Conservation (phyloP, 345 rosid species). For the Aquilaria yunnanensis region DNA sequence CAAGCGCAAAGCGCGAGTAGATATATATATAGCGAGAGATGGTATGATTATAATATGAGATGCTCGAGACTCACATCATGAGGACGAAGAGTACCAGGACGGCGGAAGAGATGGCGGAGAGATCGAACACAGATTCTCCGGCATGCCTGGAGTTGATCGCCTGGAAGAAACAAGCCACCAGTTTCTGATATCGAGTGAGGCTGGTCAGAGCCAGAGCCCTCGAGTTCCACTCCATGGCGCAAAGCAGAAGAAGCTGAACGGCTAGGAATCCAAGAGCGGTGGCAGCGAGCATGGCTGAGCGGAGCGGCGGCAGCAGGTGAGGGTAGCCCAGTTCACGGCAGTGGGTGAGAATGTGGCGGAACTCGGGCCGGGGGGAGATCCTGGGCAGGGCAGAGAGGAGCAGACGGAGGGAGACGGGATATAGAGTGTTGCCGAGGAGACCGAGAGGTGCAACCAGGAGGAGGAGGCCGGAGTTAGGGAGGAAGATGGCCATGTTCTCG, state of each 20-base stretch:
- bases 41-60: neutral
- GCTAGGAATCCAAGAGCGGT: constrained; percentile 39
- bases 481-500: constrained; percentile 63
- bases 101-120: constrained; percentile 50
- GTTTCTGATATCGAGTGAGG: constrained; percentile 33
- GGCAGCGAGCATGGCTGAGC: constrained; percentile 19
- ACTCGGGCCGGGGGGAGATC: constrained; percentile 24
- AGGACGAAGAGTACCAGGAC: constrained; percentile 45
- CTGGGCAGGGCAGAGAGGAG: constrained; percentile 34
- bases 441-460: constrained; percentile 44
- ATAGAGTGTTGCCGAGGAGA: constrained; percentile 55
- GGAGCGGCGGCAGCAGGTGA: constrained; percentile 33
- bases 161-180: constrained; percentile 38
- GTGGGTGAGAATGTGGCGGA: constrained; percentile 32
- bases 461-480: constrained; percentile 45
- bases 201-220: constrained; percentile 30
- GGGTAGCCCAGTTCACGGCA: constrained; percentile 27
- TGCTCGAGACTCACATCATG: constrained; percentile 54
- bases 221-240: constrained; percentile 47
- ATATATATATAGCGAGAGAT: neutral
- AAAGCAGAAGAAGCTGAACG: constrained; percentile 32
- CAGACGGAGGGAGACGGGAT: constrained; percentile 34
- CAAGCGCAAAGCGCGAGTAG: no score
- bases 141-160: constrained; percentile 47
- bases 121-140: constrained; percentile 51